These are phyloP conservation scores for Neonectria coccinea DNA, from an alignment of 2,329 filamentous ascomycete species.

Conservation along the genomic window DNA sequence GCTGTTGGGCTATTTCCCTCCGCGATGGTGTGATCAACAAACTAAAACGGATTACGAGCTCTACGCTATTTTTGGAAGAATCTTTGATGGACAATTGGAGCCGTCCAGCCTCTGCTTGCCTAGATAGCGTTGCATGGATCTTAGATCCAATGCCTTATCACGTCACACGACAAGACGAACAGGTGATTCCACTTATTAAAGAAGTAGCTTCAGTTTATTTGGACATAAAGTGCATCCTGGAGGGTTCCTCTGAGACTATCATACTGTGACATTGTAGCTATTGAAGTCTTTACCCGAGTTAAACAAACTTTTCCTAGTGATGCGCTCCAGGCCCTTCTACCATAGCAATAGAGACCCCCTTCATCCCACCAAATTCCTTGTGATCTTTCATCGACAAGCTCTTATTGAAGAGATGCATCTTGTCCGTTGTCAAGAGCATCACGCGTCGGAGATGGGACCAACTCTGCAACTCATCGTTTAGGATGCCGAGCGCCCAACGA, in stretches of 20 bases:
- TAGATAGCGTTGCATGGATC: background rate
- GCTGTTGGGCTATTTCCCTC: background rate
- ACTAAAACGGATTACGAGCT: background rate
- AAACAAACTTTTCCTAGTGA: background rate
- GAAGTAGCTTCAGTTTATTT: background rate
- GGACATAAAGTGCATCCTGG: background rate
- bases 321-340: background rate
- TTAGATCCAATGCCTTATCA: background rate
- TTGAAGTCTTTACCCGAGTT: background rate
- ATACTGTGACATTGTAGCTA: background rate
- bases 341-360: background rate
- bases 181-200: background rate
- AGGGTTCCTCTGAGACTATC: background rate
- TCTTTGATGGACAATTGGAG: background rate
- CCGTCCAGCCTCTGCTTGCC: background rate
- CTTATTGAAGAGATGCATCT: conserved; percentile 2
- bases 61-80: background rate
- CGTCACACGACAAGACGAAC: background rate
- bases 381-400: background rate
- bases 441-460: background rate
- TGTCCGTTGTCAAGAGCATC: conserved; percentile 1
- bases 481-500: background rate
- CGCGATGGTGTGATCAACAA: background rate
- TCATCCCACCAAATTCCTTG: background rate
- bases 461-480: background rate